These are phyloP conservation scores for Aspergillus ruber DNA, from an alignment of 2,329 filamentous ascomycete species.

Conservation along the genomic window DNA sequence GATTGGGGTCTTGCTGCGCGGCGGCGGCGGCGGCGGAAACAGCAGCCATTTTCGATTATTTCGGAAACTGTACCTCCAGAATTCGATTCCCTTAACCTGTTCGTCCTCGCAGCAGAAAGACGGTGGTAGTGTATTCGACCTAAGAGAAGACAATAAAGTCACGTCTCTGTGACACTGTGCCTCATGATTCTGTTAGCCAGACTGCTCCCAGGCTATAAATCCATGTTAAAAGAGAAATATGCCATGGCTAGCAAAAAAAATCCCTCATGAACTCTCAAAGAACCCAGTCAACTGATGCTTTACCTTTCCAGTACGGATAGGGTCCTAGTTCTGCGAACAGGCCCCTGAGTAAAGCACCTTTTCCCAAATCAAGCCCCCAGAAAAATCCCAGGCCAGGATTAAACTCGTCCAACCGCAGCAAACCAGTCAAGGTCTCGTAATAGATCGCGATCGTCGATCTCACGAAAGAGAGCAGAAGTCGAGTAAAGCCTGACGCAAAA, in stretches of 20 bases:
- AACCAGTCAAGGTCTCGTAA: conserved; percentile 38
- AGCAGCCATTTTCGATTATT: conserved; percentile 24
- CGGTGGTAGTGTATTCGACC: conserved; percentile 17
- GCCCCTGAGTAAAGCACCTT: conserved; percentile 10
- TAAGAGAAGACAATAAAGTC: conserved; percentile 7
- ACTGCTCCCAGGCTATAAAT: conserved; percentile 11
- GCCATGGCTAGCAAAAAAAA: conserved; percentile 1
- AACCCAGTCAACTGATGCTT: conserved; percentile 24
- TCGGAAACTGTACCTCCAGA: not conserved
- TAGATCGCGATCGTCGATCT: conserved; percentile 13
- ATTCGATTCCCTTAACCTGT: not conserved
- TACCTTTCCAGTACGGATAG: conserved; percentile 29
- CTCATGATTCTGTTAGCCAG: conserved; percentile 28
- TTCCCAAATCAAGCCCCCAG: conserved; percentile 1
- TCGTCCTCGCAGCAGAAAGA: conserved; percentile 6
- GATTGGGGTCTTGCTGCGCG: conserved; percentile 33
- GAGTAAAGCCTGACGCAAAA: conserved; percentile 21
- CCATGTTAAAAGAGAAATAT: not conserved
- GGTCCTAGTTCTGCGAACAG: conserved; percentile 11
- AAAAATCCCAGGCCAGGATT: conserved; percentile 19
- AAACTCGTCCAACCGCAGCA: conserved; percentile 30
- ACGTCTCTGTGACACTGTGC: conserved; percentile 25
- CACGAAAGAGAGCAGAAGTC: conserved; percentile 23
- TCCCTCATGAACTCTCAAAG: conserved; percentile 13
- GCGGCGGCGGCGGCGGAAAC: conserved; percentile 33